Base-by-base conservation (phyloP, 1,139 yeast genomes). In the Blastobotrys arbuscula region DNA sequence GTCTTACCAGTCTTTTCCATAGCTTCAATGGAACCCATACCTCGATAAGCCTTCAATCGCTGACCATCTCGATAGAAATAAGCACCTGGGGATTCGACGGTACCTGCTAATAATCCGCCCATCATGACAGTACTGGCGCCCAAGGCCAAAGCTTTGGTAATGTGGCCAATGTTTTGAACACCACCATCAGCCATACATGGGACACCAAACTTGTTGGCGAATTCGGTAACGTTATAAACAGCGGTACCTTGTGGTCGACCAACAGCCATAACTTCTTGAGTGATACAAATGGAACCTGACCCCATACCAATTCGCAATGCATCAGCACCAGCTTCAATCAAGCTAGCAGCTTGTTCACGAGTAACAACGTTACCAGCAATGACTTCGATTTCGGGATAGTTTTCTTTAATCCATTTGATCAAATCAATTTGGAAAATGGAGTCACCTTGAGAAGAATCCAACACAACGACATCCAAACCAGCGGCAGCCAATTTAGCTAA, bases 191-290 rank as follows among this genome's bases (percentile, higher is more conserved):
- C 99, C 62, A 92, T 89, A 74, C 96, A 86, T 64, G 96, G 96
- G 58, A 88, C 90, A 65, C 96, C 96, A 66, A 88, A 88, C 68
- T 79, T 77, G 71, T 81, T 82, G 60, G 96, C 90, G 67, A 88
- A 86, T 73, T 88, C 90, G 55, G 89, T 76, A 47, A 88, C 96
- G 55, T 80, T 81, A 75, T 78, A 87, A 50, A 88, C 96, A 53
- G 96, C 96, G 55, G 96, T 87, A 74, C 97, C 99, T 77, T 94
- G 98, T 53, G 99, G 98, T 79, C 98, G 90, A 73, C 99, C 99
- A 75, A 96, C 95, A 47, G 99, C 98, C 99, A 92, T 92, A 53
- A 92, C 98, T 75, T 92, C 99, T 76, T 94, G 98, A 51, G 98
- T 92, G 67, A 92, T 94, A 79, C 97, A 92, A 66, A 92, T 92